Base-by-base conservation (phyloP, 306 rosid genomes). In the Castanopsis chinensis region DNA sequence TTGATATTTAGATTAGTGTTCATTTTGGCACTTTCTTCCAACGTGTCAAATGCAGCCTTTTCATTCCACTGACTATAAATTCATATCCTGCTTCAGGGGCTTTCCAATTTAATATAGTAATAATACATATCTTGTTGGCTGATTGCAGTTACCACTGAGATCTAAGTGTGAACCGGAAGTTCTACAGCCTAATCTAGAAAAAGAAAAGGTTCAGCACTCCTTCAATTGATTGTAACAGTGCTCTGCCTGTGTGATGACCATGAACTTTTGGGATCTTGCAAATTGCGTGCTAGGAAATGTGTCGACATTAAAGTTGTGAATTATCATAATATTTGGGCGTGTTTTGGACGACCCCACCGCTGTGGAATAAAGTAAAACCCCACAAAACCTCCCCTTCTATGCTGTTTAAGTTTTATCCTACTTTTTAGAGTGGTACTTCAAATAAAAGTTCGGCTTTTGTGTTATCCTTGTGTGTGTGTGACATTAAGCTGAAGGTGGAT, bases 241-340 rank as follows among this genome's bases (percentile, higher is more conserved):
- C 27, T 25, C 27, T 14, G 84, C 45, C 76, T 58, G 67, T 28
- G 12, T 63, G 69, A 12, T 53, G 49, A 11, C 53, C 60, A 61
- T 59, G 73, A 21, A 59, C 83, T 71, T 81, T 49, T 49, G 53
- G n/a, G 57, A 83, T 58, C 78, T 55, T 73, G 68, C 78, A 56
- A 20, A 67, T 75, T 56, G 81, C 49, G 58, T 59, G 85, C 65
- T 72, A 21, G 17, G 73, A 59, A 82, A 87, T 73, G 85, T 10
- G 87, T 83, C 85, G 87, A 87, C 86, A 83, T 83, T 69, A 78
- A 33, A 84, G 75, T 65, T 85, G 77, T 79, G 87, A 85, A 81
- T 41, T 84, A 76, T 67, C 72, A 41, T 84, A 10, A 18, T 41
- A 8, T 41, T 41, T 23, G 69, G 77, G 27, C 18, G 20, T 53